These are phyloP conservation scores for Trichoderma koningii DNA, from an alignment of 2,329 filamentous ascomycete species.

Conservation along the genomic window DNA sequence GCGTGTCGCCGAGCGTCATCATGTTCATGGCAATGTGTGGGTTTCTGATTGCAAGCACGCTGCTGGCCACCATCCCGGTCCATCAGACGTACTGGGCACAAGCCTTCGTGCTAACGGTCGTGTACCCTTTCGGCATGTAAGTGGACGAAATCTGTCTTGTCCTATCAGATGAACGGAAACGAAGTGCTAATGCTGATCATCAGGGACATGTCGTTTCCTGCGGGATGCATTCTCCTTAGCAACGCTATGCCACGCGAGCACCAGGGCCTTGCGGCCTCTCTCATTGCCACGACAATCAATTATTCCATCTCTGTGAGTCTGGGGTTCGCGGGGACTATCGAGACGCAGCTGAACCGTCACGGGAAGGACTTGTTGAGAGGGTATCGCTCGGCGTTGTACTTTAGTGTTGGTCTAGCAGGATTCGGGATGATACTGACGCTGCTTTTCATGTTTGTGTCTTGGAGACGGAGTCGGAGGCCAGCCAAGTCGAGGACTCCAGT, in stretches of 20 bases:
- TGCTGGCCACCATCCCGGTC: slow-evolving; percentile 49
- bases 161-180: not conserved
- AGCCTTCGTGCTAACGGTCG: slow-evolving; percentile 50
- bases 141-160: not conserved
- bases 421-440: slow-evolving; percentile 17
- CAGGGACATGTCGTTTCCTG: slow-evolving; percentile 65
- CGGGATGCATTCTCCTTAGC: slow-evolving; percentile 58
- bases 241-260: slow-evolving; percentile 48
- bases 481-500: not conserved
- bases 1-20: slow-evolving; percentile 37
- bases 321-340: slow-evolving; percentile 62
- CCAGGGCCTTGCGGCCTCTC: slow-evolving; percentile 46
- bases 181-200: slow-evolving; percentile 31
- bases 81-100: slow-evolving; percentile 63
- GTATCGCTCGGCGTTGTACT: slow-evolving; percentile 41
- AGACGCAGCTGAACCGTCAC: slow-evolving; percentile 34
- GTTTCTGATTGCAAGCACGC: slow-evolving; percentile 42
- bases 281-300: slow-evolving; percentile 64
- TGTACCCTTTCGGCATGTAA: slow-evolving; percentile 23
- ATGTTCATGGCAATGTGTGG: slow-evolving; percentile 46
- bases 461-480: slow-evolving; percentile 10
- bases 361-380: slow-evolving; percentile 32
- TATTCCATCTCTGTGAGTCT: slow-evolving; percentile 64
- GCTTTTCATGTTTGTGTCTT: slow-evolving; percentile 20
- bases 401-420: slow-evolving; percentile 11